Evolutionary conservation across 2,329 filamentous ascomycete genomes (phyloP), one percentile per base, ranked within the genome.

Genomic region (Huntiella moniliformis): DNA sequence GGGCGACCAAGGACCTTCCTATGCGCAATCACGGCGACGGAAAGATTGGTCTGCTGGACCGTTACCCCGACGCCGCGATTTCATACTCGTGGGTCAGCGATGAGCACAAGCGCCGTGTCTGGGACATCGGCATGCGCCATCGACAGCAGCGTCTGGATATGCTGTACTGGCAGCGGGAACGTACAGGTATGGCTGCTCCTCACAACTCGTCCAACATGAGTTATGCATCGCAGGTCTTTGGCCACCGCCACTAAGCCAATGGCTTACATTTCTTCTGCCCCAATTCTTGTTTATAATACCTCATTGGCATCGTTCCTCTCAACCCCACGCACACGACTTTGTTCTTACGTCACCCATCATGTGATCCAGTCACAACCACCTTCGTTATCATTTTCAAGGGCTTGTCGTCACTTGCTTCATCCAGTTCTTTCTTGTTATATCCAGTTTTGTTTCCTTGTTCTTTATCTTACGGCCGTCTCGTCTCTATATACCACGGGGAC

Each of bases 41-140:
- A 28, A 50, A 54, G 36, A 58, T 53, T 47, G 52, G 53, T n/a
- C 56, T 62, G 11, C 40, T 57, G 5, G 54, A 56, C 45, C 58
- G 67, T n/a, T 69, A 64, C 47, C 67, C 67, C 2, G 66, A 69
- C 47, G 60, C 64, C 17, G 66, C 66, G 5, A 56, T 68, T 34
- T 55, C 59, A 33, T 70, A 69, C 52, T 44, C 54, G 4, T 70
- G 67, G 67, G 63, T 69, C 11, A 56, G 61, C 5, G 45, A 55
- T 2, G 59, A 63, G 40, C 51, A 63, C 42, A 64, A 64, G 52
- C 49, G 53, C 38, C 56, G 59, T 34, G 60, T 63, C 5, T 56
- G 56, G 45, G 56, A 62, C 46, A 60, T 64, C 53, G 60, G 66
- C 16, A 38, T 37, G 38, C 42, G 44, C 15, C 49, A 52, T 33